Base-by-base conservation (phyloP, 768 basidiomycete species). In the Amylocystis lapponica region DNA sequence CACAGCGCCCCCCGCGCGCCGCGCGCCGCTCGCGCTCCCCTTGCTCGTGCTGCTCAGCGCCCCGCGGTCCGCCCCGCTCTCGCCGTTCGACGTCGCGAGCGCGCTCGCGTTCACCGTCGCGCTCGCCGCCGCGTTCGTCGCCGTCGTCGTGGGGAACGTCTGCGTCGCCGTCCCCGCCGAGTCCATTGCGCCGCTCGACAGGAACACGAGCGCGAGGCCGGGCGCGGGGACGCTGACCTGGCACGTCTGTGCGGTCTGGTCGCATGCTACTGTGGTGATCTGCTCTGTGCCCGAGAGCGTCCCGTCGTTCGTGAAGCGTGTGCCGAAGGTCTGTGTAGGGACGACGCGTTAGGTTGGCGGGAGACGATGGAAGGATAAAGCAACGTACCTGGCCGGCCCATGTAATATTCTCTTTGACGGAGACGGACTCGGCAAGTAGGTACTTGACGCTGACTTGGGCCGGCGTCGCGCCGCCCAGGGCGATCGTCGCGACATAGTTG, bases 191-290 rank as follows among this genome's bases (percentile, higher is more conserved):
- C 58, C 46, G 39, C 67, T 60, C 4, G 66, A 74, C 23, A 90
- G 65, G 68, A 86, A 87, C 46, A 91, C 83, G 34, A 91, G 69
- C 1, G 86, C 86, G 47, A 83, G 80, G 27, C 77, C 77, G 0
- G 89, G 87, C 0, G 85, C 83, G 26, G 76, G 73, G 35, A 90
- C 76, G 7, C 69, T 69, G 37, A 90, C 67, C 19, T 61, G 50
- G 60, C 88, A 90, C 0, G 66, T 66, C 51, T 76, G 74, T 41
- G 66, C 64, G 5, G 59, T 57, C 27, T 66, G 62, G 55, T 83
- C 70, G 53, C 89, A 93, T 12, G 61, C 50, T 27, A 90, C 70
- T 0, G 75, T 81, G 44, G 74, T 65, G 8, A 88, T 70, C 41
- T 71, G 57, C 34, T 78, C 66, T 0, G 59, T 53, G 35, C 85